phyloP scores from a whole-genome alignment of 83 land plant genomes.

The Larix sibirica region DNA sequence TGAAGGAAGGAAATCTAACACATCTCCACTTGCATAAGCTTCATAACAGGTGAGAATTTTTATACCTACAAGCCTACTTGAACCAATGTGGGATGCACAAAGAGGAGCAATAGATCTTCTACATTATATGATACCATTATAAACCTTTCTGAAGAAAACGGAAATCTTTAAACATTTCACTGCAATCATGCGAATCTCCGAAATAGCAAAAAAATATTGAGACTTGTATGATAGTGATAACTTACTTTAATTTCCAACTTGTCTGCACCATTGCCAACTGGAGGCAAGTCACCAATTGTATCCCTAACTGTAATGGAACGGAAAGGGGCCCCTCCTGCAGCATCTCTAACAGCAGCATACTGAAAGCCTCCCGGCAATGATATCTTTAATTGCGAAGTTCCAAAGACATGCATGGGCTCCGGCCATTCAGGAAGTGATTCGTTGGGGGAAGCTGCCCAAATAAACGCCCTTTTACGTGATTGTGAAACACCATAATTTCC shows the following conservation, averaged over 20 bases:
- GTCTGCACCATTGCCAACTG: constrained; percentile 89
- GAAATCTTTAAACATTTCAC: no score
- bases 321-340: constrained; percentile 87
- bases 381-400: constrained; percentile 75
- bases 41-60: no score
- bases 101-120: no score
- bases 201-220: no score
- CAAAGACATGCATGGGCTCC: constrained; percentile 95
- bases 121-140: no score
- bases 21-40: no score
- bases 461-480: constrained; percentile 94
- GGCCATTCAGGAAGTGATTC: constrained; percentile 97
- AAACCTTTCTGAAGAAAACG: no score
- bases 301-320: constrained; percentile 94
- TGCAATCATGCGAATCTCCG: no score
- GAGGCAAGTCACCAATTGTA: constrained; percentile 94
- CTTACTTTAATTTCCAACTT: constrained; percentile 37
- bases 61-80: no score
- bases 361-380: constrained; percentile 52
- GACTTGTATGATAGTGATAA: no score
- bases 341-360: constrained; percentile 87
- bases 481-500: constrained; percentile 98
- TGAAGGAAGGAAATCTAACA: no score
- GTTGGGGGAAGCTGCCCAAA: constrained; percentile 97
- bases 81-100: no score